Conservation (phyloP, 1,139 yeast genomes). For the Debaryomyces robertsiae region DNA sequence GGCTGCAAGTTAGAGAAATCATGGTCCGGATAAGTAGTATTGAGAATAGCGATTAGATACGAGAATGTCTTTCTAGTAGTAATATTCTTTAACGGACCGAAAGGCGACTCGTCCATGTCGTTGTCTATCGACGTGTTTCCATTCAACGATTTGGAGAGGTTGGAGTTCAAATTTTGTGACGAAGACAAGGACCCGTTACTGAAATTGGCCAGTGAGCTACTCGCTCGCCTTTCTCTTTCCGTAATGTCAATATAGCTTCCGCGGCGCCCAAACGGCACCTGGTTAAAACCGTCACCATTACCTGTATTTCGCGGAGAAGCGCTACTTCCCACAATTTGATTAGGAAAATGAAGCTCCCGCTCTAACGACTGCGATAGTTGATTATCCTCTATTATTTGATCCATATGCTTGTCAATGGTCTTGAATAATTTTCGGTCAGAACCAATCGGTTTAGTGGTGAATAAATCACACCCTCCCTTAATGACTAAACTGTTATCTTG, state of each 20-base stretch:
- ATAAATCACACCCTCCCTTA: conserved; percentile 89
- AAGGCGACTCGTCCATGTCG: conserved; percentile 69
- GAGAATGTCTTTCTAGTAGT: conserved; percentile 90
- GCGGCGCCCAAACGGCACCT: conserved; percentile 14
- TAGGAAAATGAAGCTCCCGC: conserved; percentile 42
- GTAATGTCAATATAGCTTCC: conserved; percentile 23
- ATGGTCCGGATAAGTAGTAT: conserved; percentile 93
- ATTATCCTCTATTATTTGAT: conserved; percentile 62
- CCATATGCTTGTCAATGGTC: conserved; percentile 80
- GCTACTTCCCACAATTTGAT: conserved; percentile 40
- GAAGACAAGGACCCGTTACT: conserved; percentile 13
- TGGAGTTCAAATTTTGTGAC: conserved; percentile 9
- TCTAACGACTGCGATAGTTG: conserved; percentile 46
- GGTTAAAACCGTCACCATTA: conserved; percentile 2
- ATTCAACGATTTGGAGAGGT: conserved; percentile 24
- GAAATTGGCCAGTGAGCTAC: conserved; percentile 19
- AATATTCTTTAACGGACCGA: conserved; percentile 86
- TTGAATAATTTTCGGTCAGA: conserved; percentile 87
- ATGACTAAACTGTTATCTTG: conserved; percentile 77
- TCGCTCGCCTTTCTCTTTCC: conserved; percentile 30
- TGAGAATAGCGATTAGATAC: conserved; percentile 83
- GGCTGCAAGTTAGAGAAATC: conserved; percentile 91
- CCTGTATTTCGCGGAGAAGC: conserved; percentile 31
- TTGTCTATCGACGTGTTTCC: conserved; percentile 25
- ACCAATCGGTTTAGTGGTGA: conserved; percentile 91